Conservation (phyloP, 2,329 filamentous ascomycete genomes). For the Neonectria coccinea region DNA sequence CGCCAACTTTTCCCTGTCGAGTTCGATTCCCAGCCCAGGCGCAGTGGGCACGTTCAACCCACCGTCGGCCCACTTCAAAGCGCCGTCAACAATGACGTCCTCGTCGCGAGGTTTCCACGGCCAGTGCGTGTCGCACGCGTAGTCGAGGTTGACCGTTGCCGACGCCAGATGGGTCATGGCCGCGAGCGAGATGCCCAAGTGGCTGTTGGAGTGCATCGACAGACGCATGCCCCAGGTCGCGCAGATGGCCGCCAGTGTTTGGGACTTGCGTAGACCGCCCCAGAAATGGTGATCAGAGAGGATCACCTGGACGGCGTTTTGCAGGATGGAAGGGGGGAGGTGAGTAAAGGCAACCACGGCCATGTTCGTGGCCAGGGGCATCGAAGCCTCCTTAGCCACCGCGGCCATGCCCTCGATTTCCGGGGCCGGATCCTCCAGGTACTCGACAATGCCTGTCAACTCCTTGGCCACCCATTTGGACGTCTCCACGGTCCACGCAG, state of each 20-base stretch:
- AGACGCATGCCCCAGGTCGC: constrained; percentile 55
- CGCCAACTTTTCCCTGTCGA: constrained; percentile 52
- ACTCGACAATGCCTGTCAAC: constrained; percentile 52
- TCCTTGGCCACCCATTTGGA: constrained; percentile 55
- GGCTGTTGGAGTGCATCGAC: constrained; percentile 59
- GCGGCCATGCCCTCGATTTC: constrained; percentile 58
- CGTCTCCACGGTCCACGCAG: constrained; percentile 54
- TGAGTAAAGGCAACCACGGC: constrained; percentile 56
- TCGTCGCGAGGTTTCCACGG: constrained; percentile 58
- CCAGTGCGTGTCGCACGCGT: constrained; percentile 59
- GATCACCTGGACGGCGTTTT: constrained; percentile 56
- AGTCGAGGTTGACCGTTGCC: constrained; percentile 56
- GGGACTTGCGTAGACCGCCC: constrained; percentile 56
- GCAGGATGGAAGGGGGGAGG: constrained; percentile 52
- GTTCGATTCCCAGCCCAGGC: constrained; percentile 53
- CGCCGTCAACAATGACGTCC: constrained; percentile 54
- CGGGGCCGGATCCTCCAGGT: constrained; percentile 55
- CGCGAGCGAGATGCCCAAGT: constrained; percentile 56
- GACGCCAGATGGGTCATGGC: constrained; percentile 58
- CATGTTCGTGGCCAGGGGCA: constrained; percentile 59
- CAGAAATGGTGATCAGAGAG: constrained; percentile 58
- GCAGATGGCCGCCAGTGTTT: constrained; percentile 53
- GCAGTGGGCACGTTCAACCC: constrained; percentile 50
- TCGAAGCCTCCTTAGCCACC: constrained; percentile 53
- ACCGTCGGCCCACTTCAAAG: constrained; percentile 52